Base-by-base conservation (phyloP, 2,329 filamentous ascomycete genomes). In the Sclerotinia subarctica region DNA sequence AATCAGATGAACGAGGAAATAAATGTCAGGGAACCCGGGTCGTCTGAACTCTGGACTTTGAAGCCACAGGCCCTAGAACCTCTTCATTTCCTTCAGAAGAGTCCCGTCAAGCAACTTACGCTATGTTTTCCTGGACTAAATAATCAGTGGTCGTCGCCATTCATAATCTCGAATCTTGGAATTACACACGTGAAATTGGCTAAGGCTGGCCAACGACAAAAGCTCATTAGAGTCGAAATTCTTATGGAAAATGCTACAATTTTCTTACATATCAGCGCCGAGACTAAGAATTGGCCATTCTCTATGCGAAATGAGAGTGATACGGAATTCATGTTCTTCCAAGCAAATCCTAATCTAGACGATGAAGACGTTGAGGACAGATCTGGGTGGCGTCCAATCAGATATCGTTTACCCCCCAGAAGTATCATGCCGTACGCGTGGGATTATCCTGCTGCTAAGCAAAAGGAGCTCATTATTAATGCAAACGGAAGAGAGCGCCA, bases 371-470 rank as follows among this genome's bases (percentile, higher is more conserved):
- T 85, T 6, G 90, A 92, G 73, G 92, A 97, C 75, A 84, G 89
- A 68, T 94, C 92, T 65, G 92, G 93, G 5, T 99, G 95, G 92
- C 90, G 92, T 72, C 94, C 93, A 2, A 92, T 99, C 70, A 86
- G 93, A 65, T 99, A 99, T 80, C 90, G 94, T 44, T 83, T 99
- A 42, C 96, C 96, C 2, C 89, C 94, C 17, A 86, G 95, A 69
- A 98, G 94, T 79, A 97, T 99, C 79, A 99, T 99, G 95, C 95
- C 96, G 0, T 99, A 99, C 76, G 94, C 95, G 1, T 99, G 95
- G 95, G 96, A 99, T 77, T 99, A 97, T 80, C 96, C 95, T 1
- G 94, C 95, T 1, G 94, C 93, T n/a, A 97, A 96, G 80, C 90
- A 92, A 80, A 96, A 95, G 75, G 95, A 97, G 77, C 86, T 99